Evolutionary conservation across 352 stramenopile genomes (phyloP).

Genomic region (Thalassiosira exigua): DNA sequence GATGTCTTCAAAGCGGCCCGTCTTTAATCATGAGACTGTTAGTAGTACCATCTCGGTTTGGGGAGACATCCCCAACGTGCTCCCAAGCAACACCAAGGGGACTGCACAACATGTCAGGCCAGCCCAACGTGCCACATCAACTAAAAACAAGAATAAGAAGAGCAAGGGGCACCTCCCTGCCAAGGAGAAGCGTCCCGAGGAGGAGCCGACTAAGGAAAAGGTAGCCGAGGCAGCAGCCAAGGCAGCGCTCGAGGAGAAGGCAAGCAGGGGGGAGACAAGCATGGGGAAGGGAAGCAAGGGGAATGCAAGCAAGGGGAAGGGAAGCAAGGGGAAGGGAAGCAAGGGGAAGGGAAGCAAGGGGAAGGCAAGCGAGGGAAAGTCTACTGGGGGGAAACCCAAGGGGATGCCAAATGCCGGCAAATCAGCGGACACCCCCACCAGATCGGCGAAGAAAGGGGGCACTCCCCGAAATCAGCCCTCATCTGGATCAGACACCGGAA

Average conservation of each 20-base stretch:
- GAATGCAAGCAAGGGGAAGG: constrained; percentile 12
- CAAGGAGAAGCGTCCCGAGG: not conserved
- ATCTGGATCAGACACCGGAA: no score
- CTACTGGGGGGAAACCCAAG: not conserved
- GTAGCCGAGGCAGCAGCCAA: not conserved
- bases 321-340: constrained; percentile 1
- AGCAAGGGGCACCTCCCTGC: not conserved
- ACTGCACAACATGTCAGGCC: not conserved
- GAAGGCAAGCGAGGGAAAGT: not conserved
- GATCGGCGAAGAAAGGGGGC: no score
- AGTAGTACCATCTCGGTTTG: not conserved
- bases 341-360: not conserved
- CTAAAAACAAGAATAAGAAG: constrained; percentile 1
- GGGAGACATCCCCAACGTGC: constrained; percentile 1
- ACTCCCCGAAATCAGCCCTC: no score
- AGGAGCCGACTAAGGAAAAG: constrained; percentile 11
- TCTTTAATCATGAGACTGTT: constrained; percentile 10
- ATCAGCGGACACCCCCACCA: no score
- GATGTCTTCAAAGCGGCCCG: constrained; percentile 3
- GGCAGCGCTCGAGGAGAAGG: constrained; percentile 5
- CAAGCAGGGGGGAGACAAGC: not conserved
- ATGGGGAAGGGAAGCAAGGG: not conserved
- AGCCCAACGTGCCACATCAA: not conserved
- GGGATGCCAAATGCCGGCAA: not conserved
- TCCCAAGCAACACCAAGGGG: constrained; percentile 1